Evolutionary conservation across 1,284 basidiomycete genomes (phyloP).

Genomic region (Cutaneotrichosporon sp.): DNA sequence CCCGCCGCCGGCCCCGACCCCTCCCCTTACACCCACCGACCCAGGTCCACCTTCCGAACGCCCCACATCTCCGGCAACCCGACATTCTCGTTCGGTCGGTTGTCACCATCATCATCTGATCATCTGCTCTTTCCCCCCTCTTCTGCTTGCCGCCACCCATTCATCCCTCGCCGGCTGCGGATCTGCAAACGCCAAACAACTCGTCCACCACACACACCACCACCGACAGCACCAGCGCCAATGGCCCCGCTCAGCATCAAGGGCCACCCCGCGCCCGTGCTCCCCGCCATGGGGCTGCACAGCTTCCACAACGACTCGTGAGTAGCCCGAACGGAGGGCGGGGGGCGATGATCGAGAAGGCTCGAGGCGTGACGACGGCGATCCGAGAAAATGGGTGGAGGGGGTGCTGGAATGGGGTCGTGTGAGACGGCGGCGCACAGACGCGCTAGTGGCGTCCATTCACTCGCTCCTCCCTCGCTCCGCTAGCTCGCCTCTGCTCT

Average conservation of each 20-base stretch:
- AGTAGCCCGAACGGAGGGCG: conserved; percentile 17
- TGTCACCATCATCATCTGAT: background rate
- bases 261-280: conserved; percentile 46
- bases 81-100: background rate
- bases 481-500: background rate
- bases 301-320: conserved; percentile 53
- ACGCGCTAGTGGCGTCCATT: conserved; percentile 1
- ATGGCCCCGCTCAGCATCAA: conserved; percentile 26
- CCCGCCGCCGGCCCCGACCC: too few species aligned
- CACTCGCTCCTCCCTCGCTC: background rate
- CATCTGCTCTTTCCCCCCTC: background rate
- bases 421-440: background rate
- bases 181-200: background rate
- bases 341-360: background rate
- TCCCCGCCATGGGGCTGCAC: conserved; percentile 52
- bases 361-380: background rate
- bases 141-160: background rate
- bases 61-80: too few species aligned
- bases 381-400: background rate
- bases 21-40: background rate
- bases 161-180: background rate
- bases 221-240: background rate
- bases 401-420: background rate
- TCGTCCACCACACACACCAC: too few species aligned
- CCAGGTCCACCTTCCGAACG: background rate